phyloP scores from a whole-genome alignment of 2,329 filamentous ascomycete genomes.

The Microascus cirrosus region DNA sequence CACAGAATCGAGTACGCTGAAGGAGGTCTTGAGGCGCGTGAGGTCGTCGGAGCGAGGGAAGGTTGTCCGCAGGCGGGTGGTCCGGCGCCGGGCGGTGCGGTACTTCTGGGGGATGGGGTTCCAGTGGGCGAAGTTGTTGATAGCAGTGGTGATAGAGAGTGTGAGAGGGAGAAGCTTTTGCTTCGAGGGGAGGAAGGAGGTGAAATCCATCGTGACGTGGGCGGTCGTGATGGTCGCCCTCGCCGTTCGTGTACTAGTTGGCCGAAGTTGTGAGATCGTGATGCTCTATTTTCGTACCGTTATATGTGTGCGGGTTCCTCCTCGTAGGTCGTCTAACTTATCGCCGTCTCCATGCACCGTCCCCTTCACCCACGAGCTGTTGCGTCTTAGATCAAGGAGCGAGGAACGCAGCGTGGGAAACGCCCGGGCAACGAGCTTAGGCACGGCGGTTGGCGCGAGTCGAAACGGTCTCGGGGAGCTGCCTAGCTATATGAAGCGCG shows the following conservation, averaged over 20 bases:
- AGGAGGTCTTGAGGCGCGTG: slow-evolving; percentile 67
- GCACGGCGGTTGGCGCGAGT: background rate
- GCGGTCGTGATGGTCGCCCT: background rate
- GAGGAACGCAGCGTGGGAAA: no score
- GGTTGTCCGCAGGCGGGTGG: slow-evolving; percentile 21
- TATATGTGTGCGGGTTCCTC: background rate
- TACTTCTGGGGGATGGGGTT: slow-evolving; percentile 29
- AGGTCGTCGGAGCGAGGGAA: slow-evolving; percentile 44
- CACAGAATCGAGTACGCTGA: slow-evolving; percentile 69
- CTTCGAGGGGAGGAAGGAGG: slow-evolving; percentile 25
- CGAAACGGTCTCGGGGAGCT: background rate
- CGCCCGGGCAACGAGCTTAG: no score
- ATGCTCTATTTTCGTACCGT: background rate
- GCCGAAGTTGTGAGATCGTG: background rate
- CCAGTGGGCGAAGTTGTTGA: slow-evolving; percentile 26
- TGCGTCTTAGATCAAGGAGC: no score
- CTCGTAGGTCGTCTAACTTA: background rate
- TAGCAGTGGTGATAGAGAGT: slow-evolving; percentile 26
- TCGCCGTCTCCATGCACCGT: background rate
- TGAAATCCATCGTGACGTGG: slow-evolving; percentile 23
- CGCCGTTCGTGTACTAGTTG: background rate
- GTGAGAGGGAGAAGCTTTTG: slow-evolving; percentile 25
- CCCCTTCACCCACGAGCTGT: background rate
- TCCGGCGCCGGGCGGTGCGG: slow-evolving; percentile 11
- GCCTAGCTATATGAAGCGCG: background rate